Evolutionary conservation across 2,329 filamentous ascomycete species (phyloP), one percentile per base, ranked within the genome.

Genomic region (Thielaviopsis populi): DNA sequence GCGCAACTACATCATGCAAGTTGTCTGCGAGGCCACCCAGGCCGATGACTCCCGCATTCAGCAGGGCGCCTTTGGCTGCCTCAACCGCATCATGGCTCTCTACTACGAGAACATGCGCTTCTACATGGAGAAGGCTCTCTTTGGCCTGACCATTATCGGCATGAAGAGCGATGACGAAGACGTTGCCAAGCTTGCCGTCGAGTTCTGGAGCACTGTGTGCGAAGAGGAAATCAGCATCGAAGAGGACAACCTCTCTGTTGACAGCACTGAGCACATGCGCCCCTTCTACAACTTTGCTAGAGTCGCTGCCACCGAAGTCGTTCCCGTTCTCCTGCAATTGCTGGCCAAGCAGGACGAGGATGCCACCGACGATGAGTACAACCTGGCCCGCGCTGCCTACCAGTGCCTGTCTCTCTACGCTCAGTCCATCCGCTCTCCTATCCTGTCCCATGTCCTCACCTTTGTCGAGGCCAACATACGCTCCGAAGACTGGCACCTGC

Each of bases 91-190:
- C 75, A 99, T 99, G 94, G 89, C 83, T 67, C 83, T 96, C 68
- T 99, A 99, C 81, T 99, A 99, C 75, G 94, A 99, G 72, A 95
- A 96, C 79, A 99, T 99, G 94, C 87, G 91, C 71, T 99, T 96
- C 77, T 99, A 99, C 79, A 99, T 99, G 94, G 94, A 99, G 81
- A 97, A 97, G 83, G 94, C 94, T 42, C 82, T 99, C 53, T 99
- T 99, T 71, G 94, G 94, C 65, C 82, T 99, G 48, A 99, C 94
- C 46, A 96, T 99, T 68, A 86, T 96, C 73, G 94, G 94, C 69
- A 99, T 99, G 94, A 96, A 96, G 83, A 95, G 85, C 70, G 87
- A 91, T 7, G 94, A 99, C 70, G 94, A 99, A 75, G 94, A 99
- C 73, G 94, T 99, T 63, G 89, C 94, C 67, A 99, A 99, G 81